Percentiles rank a stretch among this genome's conserved stretches.
Evolutionary conservation across 2,329 filamentous ascomycete species (phyloP).

Genomic region (Ceratocystis huliohia): DNA sequence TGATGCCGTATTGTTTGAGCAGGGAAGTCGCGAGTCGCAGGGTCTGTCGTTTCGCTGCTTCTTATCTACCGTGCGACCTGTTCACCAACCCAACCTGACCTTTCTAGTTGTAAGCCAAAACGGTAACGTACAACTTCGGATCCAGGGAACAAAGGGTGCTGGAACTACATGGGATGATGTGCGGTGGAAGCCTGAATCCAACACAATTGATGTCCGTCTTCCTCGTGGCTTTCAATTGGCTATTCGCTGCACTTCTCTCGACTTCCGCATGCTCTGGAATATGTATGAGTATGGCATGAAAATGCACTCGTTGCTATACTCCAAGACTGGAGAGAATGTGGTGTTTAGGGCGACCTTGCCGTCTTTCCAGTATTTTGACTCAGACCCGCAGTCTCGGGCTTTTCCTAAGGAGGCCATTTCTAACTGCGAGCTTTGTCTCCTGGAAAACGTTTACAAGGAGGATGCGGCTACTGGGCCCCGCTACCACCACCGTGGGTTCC

Average conservation of each 20-base stretch:
- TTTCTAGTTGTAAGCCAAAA: conserved; percentile 70
- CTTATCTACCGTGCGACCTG: conserved; percentile 59
- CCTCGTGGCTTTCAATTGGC: conserved; percentile 63
- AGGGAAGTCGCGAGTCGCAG: conserved; percentile 50
- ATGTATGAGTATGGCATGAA: conserved; percentile 77
- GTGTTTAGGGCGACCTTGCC: conserved; percentile 57
- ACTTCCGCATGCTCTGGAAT: conserved; percentile 66
- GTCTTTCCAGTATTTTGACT: conserved; percentile 71
- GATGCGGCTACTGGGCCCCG: conserved; percentile 60
- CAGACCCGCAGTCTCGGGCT: conserved; percentile 50
- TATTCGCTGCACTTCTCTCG: conserved; percentile 58
- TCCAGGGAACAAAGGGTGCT: conserved; percentile 54
- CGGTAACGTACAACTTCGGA: conserved; percentile 58
- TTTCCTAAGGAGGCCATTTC: conserved; percentile 66
- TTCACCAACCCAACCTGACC: conserved; percentile 55
- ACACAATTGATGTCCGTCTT: conserved; percentile 54
- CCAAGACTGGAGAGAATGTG: conserved; percentile 54
- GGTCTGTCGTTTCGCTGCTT: conserved; percentile 59
- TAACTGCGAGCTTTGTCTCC: conserved; percentile 60
- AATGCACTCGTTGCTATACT: conserved; percentile 57
- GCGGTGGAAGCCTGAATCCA: conserved; percentile 58
- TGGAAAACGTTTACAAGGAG: conserved; percentile 56
- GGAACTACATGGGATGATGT: conserved; percentile 73
- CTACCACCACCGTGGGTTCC: conserved; percentile 64
- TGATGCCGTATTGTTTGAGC: conserved; percentile 61